Evolutionary conservation across 2,329 filamentous ascomycete genomes (phyloP).

Genomic region (Leptodontidium sp.): DNA sequence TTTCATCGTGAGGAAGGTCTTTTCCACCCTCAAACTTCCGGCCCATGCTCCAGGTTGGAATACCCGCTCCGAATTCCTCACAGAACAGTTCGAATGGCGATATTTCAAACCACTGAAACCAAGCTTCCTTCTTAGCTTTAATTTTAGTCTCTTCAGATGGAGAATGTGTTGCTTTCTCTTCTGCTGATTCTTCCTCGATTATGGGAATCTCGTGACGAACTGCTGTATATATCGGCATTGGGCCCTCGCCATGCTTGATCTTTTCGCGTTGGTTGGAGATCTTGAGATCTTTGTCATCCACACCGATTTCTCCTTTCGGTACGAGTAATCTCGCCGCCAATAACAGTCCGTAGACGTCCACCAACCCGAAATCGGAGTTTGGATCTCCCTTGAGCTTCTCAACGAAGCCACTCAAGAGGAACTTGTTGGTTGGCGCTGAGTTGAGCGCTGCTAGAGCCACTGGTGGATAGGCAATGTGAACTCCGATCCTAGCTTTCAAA

Average conservation of each 20-base stretch:
- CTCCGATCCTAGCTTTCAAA: constrained; percentile 81
- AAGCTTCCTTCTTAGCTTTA: constrained; percentile 70
- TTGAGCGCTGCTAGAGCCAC: constrained; percentile 81
- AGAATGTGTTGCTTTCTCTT: constrained; percentile 47
- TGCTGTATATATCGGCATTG: constrained; percentile 93
- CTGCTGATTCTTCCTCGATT: constrained; percentile 54
- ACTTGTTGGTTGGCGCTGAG: constrained; percentile 93
- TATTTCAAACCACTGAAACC: constrained; percentile 99
- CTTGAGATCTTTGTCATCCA: constrained; percentile 84
- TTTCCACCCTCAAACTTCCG: constrained; percentile 79
- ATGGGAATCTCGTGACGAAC: constrained; percentile 94
- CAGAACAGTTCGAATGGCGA: constrained; percentile 96
- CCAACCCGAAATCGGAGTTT: constrained; percentile 83
- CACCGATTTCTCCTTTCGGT: constrained; percentile 81
- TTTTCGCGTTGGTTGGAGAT: constrained; percentile 85
- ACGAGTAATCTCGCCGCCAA: constrained; percentile 86
- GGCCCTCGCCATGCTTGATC: constrained; percentile 79
- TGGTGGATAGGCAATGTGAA: constrained; percentile 94
- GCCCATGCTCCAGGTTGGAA: constrained; percentile 93
- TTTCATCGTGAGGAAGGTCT: constrained; percentile 70
- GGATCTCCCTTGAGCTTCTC: constrained; percentile 90
- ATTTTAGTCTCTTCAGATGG: constrained; percentile 60
- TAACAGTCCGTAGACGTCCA: constrained; percentile 90
- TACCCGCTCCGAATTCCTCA: constrained; percentile 89
- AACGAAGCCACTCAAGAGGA: constrained; percentile 84